Conservation (phyloP, 176 grass and related monocot genomes). For the sorghum (Sorghum bicolor) region Sorghum_bicolor_NCBIv3 NC_012870.2:12750001-12750500, state of each 20-base stretch:
- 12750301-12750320: constrained; percentile 14
- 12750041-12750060: not conserved
- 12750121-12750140: constrained; percentile 86
- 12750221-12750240: constrained; percentile 99
- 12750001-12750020: not conserved
- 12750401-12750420: constrained; percentile 97
- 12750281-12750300: not conserved
- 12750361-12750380: constrained; percentile 90
- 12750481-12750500: not conserved
- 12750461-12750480: not conserved
- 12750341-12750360: not conserved
- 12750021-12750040: not conserved
- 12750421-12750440: constrained; percentile 92
- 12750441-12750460: constrained; percentile 50
- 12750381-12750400: constrained; percentile 89
- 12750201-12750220: constrained; percentile 95
- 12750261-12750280: constrained; percentile 23
- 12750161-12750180: constrained; percentile 94
- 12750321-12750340: constrained; percentile 7
- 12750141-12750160: constrained; percentile 68
- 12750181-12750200: constrained; percentile 94
- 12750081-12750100: constrained; percentile 29
- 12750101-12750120: constrained; percentile 99
- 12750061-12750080: constrained; percentile 26
- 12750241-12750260: constrained; percentile 99